Evolutionary conservation across 106 monocot genomes (phyloP).

Genomic region (Dioscorea dumetorum): DNA sequence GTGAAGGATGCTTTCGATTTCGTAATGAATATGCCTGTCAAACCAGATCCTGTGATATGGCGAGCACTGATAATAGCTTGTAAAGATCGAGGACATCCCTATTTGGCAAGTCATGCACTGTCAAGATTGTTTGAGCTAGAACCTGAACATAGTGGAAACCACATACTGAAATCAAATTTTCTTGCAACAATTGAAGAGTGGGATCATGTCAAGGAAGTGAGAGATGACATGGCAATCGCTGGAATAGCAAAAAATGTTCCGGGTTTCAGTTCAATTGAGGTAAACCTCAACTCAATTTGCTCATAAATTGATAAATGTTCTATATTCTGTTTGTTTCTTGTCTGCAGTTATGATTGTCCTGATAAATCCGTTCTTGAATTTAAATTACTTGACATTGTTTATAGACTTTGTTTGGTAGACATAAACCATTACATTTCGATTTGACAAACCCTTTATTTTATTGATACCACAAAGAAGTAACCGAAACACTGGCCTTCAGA

Average conservation of each 20-base stretch:
- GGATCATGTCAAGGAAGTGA: conserved; percentile 11
- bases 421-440: no score
- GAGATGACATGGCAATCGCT: conserved; percentile 8
- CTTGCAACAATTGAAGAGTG: conserved; percentile 20
- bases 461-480: no score
- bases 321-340: no score
- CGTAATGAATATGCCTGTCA: conserved; percentile 16
- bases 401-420: no score
- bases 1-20: conserved; percentile 20
- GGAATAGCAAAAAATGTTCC: neutral
- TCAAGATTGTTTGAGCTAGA: conserved; percentile 11
- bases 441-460: no score
- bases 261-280: neutral
- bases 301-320: no score
- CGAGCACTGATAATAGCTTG: conserved; percentile 22
- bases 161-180: conserved; percentile 28
- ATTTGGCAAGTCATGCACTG: conserved; percentile 11
- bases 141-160: conserved; percentile 24
- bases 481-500: no score
- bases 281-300: neutral
- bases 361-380: no score
- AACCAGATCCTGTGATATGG: conserved; percentile 24
- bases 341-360: no score
- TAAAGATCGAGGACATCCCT: conserved; percentile 13
- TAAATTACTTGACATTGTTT: no score